Base-by-base conservation (phyloP, 2,329 filamentous ascomycete genomes). In the Diaporthe citriasiana region DNA sequence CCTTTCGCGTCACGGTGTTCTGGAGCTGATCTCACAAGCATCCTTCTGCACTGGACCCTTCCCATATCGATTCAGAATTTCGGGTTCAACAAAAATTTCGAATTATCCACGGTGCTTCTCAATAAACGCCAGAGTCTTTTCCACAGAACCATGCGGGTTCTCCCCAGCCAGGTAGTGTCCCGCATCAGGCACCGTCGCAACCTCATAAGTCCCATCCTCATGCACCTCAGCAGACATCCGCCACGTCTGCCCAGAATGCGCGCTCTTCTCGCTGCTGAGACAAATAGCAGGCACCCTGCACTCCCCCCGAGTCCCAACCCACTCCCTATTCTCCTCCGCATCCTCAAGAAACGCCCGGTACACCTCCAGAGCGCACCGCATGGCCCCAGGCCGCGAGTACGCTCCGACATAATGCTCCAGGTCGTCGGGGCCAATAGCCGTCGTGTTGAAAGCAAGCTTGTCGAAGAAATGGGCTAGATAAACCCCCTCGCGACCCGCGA, bases 141-240 rank as follows among this genome's bases (percentile, higher is more conserved):
- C 47, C 33, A 68, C 33, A 45, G 35, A 70, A 1, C 13, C 68
- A 4, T 57, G 15, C 1, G 25, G 51, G 1, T 35, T 59, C 42
- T 59, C 51, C 38, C 47, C 68, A 47, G 68, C 68, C 22, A 70
- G 19, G n/a, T 47, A 59, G 27, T 59, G 35, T 6, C 68, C 38
- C 38, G 51, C 47, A 19, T 33, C 33, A 70, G 33, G n/a, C 22
- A 70, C 25, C 6, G 38, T 33, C 13, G 27, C 35, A 3, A 59
- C 19, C 38, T 59, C 35, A 59, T 30, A 70, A n/a, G 35, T 70
- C 35, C 35, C 51, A 2, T 45, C 42, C 25, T 47, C 68, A 33
- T 70, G 68, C 27, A 70, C 51, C 42, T 47, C 51, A n/a, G 22
- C 25, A 25, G 47, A 4, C 51, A 70, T 59, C 35, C 12, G 25